Percentiles rank a stretch among this genome's conserved stretches.
Conservation (phyloP, 768 basidiomycete genomes). For the Gautieria morchelliformis region DNA sequence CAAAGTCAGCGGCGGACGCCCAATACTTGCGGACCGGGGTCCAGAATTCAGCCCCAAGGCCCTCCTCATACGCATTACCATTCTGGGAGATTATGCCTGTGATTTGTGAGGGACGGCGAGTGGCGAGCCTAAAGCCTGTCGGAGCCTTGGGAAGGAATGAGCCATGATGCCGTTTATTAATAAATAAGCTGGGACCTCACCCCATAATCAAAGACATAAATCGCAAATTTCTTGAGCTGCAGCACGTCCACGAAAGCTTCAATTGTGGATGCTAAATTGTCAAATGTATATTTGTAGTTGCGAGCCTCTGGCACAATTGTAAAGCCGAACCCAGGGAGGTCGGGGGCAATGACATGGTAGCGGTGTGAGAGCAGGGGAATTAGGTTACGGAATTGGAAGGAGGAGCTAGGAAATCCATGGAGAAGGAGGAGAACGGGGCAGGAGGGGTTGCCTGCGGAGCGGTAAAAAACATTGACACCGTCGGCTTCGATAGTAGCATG, state of each 20-base stretch:
- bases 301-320: conserved; percentile 30
- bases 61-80: conserved; percentile 39
- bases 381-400: conserved; percentile 39
- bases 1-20: conserved; percentile 10
- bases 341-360: conserved; percentile 41
- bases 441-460: conserved; percentile 26
- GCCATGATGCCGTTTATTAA: neutral
- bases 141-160: conserved; percentile 11
- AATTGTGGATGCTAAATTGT: conserved; percentile 29
- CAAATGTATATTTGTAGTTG: conserved; percentile 33
- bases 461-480: conserved; percentile 35
- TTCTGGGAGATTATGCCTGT: conserved; percentile 39
- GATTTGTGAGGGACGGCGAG: conserved; percentile 31
- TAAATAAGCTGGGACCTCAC: conserved; percentile 13
- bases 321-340: conserved; percentile 42
- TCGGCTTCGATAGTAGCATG: conserved; percentile 22
- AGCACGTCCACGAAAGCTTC: conserved; percentile 32
- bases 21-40: conserved; percentile 24
- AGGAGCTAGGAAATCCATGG: conserved; percentile 42
- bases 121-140: conserved; percentile 24
- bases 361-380: conserved; percentile 30
- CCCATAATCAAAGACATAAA: conserved; percentile 46
- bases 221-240: conserved; percentile 27
- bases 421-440: conserved; percentile 32
- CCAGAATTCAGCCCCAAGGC: conserved; percentile 32